Evolutionary conservation across 192 early-diverging fungal species (phyloP), one percentile per base, ranked within the genome.

Genomic region (Phycomyces nitens): DNA sequence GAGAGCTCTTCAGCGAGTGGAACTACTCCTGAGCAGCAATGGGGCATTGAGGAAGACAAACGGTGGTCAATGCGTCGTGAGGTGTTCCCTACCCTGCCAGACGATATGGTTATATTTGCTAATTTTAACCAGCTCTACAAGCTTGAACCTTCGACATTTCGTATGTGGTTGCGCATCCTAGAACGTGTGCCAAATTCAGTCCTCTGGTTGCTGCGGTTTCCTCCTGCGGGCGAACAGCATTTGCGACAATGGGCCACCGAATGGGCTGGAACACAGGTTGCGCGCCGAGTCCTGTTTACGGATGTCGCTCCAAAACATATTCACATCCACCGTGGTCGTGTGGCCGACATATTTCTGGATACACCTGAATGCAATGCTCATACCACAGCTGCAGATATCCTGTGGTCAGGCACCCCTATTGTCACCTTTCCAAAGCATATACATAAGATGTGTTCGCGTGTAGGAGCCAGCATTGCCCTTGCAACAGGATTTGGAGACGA

Each of bases 81-180:
- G 68, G 66, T 95, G 27, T 97, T 97, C 57, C 94, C 95, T 26
- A 74, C 81, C 42, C 56, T 96, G 43, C 71, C 80, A 18, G 92
- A 94, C 69, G 86, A 93, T 72, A 85, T 84, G 18, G 86, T 94
- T 18, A 95, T 97, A 55, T 95, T 91, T 86, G 94, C 95, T 57
- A 95, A 94, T 75, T 96, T 97, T 68, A 97, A 97, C 74, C 95
- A 97, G 80, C 80, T 95, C 9, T 97, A 97, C 80, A 97, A 97
- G 73, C 76, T 96, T 53, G 95, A 97, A 42, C 95, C 95, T 8
- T 73, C 77, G 3, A 92, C 91, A 23, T 96, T 96, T 73, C 81
- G 82, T 11, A 75, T 88, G 16, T 97, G 95, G 95, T 78, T 91
- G 29, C 78, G 85, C 11, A 94, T 97, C 24, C 75, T 97, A 23